phyloP scores from a whole-genome alignment of 441 rosid genomes.

The Manihot esculenta region DNA sequence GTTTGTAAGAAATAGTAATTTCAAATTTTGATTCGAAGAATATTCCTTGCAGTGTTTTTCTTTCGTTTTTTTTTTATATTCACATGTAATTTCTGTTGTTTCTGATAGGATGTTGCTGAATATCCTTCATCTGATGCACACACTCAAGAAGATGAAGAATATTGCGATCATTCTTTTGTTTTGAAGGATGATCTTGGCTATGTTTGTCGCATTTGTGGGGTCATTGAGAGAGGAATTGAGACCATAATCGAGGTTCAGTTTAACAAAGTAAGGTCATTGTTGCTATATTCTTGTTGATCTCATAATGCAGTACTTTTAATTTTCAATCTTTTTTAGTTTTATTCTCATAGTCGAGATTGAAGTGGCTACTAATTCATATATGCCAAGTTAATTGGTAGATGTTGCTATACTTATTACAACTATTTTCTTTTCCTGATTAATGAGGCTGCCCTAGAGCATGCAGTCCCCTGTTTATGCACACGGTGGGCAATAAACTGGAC shows the following conservation, averaged over 20 bases:
- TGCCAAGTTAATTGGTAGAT: background rate
- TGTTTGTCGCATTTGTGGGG: constrained; percentile 84
- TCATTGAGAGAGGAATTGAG: constrained; percentile 58
- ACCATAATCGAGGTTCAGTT: constrained; percentile 71
- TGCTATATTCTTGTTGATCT: background rate
- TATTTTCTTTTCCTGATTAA: background rate
- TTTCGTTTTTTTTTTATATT: constrained; percentile 19
- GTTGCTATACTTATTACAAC: background rate
- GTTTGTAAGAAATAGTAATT: background rate
- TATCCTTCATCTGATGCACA: constrained; percentile 42
- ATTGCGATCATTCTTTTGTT: constrained; percentile 68
- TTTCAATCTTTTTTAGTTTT: background rate
- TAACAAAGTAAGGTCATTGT: constrained; percentile 54
- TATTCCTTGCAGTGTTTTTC: constrained; percentile 14
- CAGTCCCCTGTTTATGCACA: background rate
- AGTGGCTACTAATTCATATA: background rate
- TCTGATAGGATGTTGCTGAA: constrained; percentile 45
- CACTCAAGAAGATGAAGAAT: constrained; percentile 43
- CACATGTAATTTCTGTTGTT: constrained; percentile 25
- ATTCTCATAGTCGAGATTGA: background rate
- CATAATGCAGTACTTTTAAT: background rate
- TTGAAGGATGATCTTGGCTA: constrained; percentile 77
- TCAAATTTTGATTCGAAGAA: background rate
- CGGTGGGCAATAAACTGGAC: background rate
- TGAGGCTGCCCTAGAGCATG: background rate